Base-by-base conservation (phyloP, 306 rosid genomes). In the Erythrophleum fordii region DNA sequence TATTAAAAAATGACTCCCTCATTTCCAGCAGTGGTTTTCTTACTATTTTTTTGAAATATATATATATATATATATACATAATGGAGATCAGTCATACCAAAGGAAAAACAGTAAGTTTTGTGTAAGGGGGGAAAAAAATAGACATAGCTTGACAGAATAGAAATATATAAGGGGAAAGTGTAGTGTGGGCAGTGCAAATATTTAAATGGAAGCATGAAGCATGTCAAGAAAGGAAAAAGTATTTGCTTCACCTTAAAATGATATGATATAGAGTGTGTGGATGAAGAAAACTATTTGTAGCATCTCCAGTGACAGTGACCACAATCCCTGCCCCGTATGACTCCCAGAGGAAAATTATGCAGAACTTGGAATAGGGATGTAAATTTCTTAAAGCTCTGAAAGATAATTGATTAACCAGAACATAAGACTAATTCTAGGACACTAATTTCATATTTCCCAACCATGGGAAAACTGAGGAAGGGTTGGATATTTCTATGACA, bases 401-500 rank as follows among this genome's bases (percentile, higher is more conserved):
- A 55, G 61, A 22, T 7, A 55, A 52, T 52, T 5, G 18, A 52
- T 17, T 61, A 62, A 49, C 58, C 66, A 72, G 7, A 60, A 73
- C 1, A 8, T 14, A n/a, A 35, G 74, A 73, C 56, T 11, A 80
- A 72, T 52, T 58, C 70, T 25, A 59, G 17, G 46, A 73, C 22
- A 59, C 58, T 52, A 25, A 31, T 49, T 12, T 75, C 42, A 37
- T 37, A 28, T 14, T 80, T 51, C 65, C 80, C 28, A 49, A 42
- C 58, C 48, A 73, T 67, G 37, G 53, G n/a, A 79, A 73, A 59
- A 45, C 60, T 28, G 42, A 53, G 73, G 61, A 72, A 12, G 11
- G 10, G 49, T 62, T 39, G 69, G 73, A 71, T 70, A 71, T 65
- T 71, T 64, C 75, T 20, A 69, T 64, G 77, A 69, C 51, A 76